Evolutionary conservation across 192 early-diverging fungal species (phyloP).

Genomic region (Backusella westeae): DNA sequence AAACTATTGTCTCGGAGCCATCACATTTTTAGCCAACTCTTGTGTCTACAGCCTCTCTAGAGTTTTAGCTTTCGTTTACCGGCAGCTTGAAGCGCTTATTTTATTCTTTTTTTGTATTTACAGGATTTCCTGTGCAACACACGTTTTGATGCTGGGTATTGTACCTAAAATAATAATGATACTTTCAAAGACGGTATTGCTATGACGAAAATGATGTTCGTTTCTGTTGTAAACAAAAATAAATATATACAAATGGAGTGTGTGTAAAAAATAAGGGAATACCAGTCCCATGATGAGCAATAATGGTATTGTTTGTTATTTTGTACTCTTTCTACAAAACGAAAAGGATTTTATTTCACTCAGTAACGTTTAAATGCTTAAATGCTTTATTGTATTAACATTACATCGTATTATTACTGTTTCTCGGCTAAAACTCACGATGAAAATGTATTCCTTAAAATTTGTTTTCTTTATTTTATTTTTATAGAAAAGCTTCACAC

Average conservation of each 20-base stretch:
- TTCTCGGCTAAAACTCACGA: background rate
- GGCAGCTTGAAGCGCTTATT: background rate
- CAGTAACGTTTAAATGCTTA: background rate
- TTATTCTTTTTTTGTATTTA: background rate
- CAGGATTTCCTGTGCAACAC: background rate
- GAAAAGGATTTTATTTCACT: background rate
- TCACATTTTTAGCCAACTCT: slow-evolving; percentile 30
- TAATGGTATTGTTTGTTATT: background rate
- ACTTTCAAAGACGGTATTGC: background rate
- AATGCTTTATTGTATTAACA: background rate
- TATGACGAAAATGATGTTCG: background rate
- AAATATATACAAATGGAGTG: background rate
- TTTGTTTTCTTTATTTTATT: background rate
- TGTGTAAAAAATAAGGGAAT: background rate
- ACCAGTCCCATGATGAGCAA: background rate
- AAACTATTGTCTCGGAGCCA: slow-evolving; percentile 10
- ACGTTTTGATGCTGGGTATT: background rate
- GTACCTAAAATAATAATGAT: background rate
- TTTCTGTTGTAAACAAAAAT: background rate
- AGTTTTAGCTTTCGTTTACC: background rate
- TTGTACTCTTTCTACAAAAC: background rate
- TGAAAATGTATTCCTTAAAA: background rate
- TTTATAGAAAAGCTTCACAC: background rate
- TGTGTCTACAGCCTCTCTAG: background rate
- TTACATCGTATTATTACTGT: background rate